These are phyloP conservation scores for Saccharomycopsis hybrid DNA, from an alignment of 1,139 yeast species.

Conservation along the genomic window DNA sequence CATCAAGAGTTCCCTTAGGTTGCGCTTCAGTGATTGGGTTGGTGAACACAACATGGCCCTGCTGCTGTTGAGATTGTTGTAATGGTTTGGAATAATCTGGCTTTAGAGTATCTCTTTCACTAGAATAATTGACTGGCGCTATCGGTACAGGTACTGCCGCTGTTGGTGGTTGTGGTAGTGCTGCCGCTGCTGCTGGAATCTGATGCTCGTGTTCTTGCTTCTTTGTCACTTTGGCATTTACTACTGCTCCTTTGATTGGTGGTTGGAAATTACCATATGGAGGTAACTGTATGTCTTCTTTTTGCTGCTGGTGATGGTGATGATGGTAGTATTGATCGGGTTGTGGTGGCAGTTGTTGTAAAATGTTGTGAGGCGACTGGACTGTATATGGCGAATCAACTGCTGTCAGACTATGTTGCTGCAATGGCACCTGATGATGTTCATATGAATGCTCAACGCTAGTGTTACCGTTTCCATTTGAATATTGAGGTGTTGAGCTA, in stretches of 20 bases:
- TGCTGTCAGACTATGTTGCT: too few species aligned
- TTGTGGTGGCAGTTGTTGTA: slow-evolving; percentile 8
- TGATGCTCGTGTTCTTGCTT: too few species aligned
- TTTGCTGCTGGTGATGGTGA: not conserved
- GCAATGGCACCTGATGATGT: too few species aligned
- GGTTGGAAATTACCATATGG: slow-evolving; percentile 13
- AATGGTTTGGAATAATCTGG: not conserved
- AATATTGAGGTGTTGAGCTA: too few species aligned
- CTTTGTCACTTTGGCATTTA: too few species aligned
- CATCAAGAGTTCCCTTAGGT: slow-evolving; percentile 33
- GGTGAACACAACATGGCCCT: not conserved
- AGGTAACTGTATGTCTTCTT: slow-evolving; percentile 9
- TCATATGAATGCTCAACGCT: too few species aligned
- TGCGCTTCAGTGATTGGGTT: not conserved
- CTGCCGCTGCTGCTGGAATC: too few species aligned
- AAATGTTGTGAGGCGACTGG: not conserved
- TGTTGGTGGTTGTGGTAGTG: too few species aligned
- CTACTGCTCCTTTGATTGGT: slow-evolving; percentile 8
- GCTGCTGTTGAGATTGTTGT: not conserved
- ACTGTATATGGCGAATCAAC: not conserved
- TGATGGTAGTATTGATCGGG: too few species aligned
- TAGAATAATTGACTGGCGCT: too few species aligned
- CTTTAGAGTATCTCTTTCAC: slow-evolving; percentile 3
- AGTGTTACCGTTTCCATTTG: not conserved
- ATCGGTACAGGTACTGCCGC: too few species aligned